These are phyloP conservation scores for Pythium rhizo-oryzae DNA, from an alignment of 352 stramenopile genomes.

Conservation along the genomic window DNA sequence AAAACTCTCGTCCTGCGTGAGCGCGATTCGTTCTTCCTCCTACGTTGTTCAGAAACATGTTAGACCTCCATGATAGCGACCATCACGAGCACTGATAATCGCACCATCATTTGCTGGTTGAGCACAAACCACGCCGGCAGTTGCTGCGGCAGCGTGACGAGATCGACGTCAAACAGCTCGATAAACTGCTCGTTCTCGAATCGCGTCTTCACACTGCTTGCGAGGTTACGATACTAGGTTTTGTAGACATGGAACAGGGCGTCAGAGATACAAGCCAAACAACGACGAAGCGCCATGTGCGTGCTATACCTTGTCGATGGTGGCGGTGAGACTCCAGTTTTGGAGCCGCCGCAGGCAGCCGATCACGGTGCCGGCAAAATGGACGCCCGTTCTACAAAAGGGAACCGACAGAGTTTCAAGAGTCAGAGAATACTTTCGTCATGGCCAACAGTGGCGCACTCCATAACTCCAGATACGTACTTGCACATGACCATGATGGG, in stretches of 20 bases:
- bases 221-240: constrained; percentile 83
- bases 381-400: constrained; percentile 66
- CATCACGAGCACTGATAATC: not conserved
- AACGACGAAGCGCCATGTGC: not conserved
- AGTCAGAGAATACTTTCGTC: not conserved
- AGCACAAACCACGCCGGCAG: constrained; percentile 81
- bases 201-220: constrained; percentile 82
- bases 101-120: constrained; percentile 79
- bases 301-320: constrained; percentile 74
- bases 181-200: constrained; percentile 92
- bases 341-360: constrained; percentile 80
- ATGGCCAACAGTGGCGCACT: too few species aligned
- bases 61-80: too few species aligned
- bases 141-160: constrained; percentile 79
- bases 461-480: constrained; percentile 28
- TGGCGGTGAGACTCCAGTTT: constrained; percentile 87
- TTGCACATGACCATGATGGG: constrained; percentile 90
- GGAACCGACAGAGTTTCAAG: not conserved
- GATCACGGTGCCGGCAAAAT: constrained; percentile 80
- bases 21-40: constrained; percentile 79
- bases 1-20: constrained; percentile 68
- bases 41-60: constrained; percentile 20
- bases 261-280: not conserved
- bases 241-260: not conserved
- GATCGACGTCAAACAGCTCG: constrained; percentile 86